Base-by-base conservation (phyloP, 2,329 filamentous ascomycete genomes). In the Ilyonectria robusta region DNA sequence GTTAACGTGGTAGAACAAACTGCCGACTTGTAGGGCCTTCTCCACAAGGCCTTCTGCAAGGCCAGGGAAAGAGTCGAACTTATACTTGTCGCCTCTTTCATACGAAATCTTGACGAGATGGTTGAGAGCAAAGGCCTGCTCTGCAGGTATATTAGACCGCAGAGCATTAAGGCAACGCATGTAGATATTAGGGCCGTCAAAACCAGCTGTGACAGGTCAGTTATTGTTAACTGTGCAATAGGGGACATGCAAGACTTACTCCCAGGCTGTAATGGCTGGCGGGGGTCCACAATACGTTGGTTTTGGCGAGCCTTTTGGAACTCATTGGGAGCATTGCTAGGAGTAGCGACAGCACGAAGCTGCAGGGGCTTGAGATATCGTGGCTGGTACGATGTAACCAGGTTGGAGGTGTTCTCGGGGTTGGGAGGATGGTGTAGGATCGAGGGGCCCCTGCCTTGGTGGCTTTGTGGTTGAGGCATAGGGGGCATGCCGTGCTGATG, bases 21-120 rank as follows among this genome's bases (percentile, higher is more conserved):
- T 87, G 62, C 92, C 92, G 46, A 97, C 87, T 69, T 95, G 90
- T 56, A 98, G 84, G 2, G 93, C 91, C 77, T 97, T 97, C 68
- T 94, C 92, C 62, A 97, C 90, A 10, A 99, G 86, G 3, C 93
- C 93, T 80, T 98, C 96, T 0, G 94, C 94, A 31, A 99, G 86
- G 10, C 94, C 92, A 1, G 93, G 92, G 73, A 98, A 98, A 6
- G 94, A 93, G 74, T 97, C 94, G 72, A 98, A 98, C 67, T 94
- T 93, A 82, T 97, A 98, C 80, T 97, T 97, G 78, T 98, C 96
- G 51, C 95, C 95, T 48, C 95, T 89, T 80, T 98, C 95, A 77
- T 92, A 96, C 0, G 95, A 98, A 31, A 98, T 98, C 78, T 97
- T 97, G 66, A 98, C 94, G 4, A 98, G 84, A 75, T 98, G 95